A percentile compares a stretch with the other conserved stretches of the same genome.
phyloP scores from a whole-genome alignment of 1,284 basidiomycete genomes.

The Heterobasidion parviporum region DNA sequence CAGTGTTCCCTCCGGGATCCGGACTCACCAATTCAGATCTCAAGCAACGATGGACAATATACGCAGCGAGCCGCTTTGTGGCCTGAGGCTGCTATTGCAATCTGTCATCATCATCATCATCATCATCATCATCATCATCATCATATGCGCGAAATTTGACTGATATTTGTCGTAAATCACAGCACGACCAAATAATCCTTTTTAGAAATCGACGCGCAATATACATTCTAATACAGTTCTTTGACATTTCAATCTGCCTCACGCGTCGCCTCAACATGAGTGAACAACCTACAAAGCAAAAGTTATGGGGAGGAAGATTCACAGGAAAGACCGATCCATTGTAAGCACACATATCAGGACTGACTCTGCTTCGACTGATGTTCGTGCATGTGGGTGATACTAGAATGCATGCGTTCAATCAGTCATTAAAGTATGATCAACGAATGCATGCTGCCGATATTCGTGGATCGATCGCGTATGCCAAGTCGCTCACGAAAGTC shows the following conservation, averaged over 20 bases:
- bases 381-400: neutral
- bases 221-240: neutral
- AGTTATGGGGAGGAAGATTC: slow-evolving; percentile 86
- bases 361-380: neutral
- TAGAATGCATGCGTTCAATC: slow-evolving; percentile 94
- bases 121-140: no score
- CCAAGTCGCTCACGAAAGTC: slow-evolving; percentile 75
- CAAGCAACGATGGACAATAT: no score
- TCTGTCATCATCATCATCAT: no score
- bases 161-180: no score
- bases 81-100: no score
- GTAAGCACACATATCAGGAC: slow-evolving; percentile 35
- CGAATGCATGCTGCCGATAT: slow-evolving; percentile 93
- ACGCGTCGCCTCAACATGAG: slow-evolving; percentile 28
- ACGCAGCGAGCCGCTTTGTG: no score
- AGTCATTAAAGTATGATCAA: slow-evolving; percentile 91
- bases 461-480: slow-evolving; percentile 91
- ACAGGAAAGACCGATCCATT: slow-evolving; percentile 84
- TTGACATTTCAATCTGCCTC: neutral
- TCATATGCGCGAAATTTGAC: no score
- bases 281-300: slow-evolving; percentile 64
- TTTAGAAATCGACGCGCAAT: no score
- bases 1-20: no score
- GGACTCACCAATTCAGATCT: no score
- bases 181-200: no score